Evolutionary conservation across 345 rosid genomes (phyloP).

Genomic region (Ricinus communis): DNA sequence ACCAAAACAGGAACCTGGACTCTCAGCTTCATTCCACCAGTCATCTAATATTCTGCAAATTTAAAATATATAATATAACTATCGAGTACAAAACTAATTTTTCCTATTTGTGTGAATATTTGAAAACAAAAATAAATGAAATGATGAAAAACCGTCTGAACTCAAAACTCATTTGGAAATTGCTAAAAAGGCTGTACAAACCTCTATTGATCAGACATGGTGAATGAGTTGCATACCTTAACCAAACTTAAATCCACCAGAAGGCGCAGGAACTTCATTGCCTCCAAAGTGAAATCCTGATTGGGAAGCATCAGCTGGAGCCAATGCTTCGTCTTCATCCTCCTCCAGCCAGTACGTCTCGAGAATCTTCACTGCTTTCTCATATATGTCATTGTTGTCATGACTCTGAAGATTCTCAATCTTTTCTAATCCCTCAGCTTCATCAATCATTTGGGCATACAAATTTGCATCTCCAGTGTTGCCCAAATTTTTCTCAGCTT

Average conservation of each 20-base stretch:
- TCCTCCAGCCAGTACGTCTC: slow-evolving; percentile 29
- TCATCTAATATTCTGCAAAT: background rate
- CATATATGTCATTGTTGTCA: slow-evolving; percentile 28
- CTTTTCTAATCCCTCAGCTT: slow-evolving; percentile 28
- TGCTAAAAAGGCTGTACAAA: no score
- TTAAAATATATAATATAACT: background rate
- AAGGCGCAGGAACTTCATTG: slow-evolving; percentile 10
- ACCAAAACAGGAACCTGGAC: slow-evolving; percentile 11
- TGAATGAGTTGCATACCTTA: slow-evolving; percentile 12
- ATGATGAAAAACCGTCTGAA: no score
- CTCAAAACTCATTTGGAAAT: no score
- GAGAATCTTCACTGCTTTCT: slow-evolving; percentile 27
- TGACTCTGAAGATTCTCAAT: slow-evolving; percentile 29
- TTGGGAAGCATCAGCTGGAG: slow-evolving; percentile 21
- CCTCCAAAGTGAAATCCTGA: slow-evolving; percentile 22
- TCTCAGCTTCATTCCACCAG: slow-evolving; percentile 25
- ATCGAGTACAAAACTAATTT: background rate
- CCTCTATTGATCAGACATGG: background rate
- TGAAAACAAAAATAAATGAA: background rate
- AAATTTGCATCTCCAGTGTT: slow-evolving; percentile 12
- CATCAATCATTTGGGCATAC: slow-evolving; percentile 28
- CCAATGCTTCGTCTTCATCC: slow-evolving; percentile 9
- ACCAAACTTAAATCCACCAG: slow-evolving; percentile 23
- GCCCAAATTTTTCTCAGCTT: slow-evolving; percentile 29
- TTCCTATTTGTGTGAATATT: background rate